Evolutionary conservation across 2,329 filamentous ascomycete species (phyloP), one percentile per base, ranked within the genome.

Genomic region (Aphanoascus verrucosus): DNA sequence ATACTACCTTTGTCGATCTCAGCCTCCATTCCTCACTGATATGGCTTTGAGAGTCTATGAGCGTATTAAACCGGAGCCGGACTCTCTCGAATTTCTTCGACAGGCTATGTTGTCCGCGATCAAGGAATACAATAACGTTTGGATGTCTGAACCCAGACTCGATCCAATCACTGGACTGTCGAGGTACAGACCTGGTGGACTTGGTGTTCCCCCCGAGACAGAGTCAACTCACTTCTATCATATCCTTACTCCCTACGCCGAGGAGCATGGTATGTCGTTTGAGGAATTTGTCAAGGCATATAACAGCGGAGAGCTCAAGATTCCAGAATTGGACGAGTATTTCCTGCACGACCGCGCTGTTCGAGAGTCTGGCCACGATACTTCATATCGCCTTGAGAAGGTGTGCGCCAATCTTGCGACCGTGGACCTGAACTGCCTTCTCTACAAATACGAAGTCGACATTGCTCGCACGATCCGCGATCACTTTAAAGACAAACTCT

Each of bases 371-470:
- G 93, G 93, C 11, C 93, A 98, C 69, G 93, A 98, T 67, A 98
- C 93, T 1, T 87, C 87, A 14, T 97, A 97, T 71, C 87, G 93
- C 15, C 77, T 98, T 17, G 93, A 97, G 71, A 84, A 82, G 45
- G 79, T 94, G 20, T 90, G 86, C 62, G 93, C 88, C 9, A 82
- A 96, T 65, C 76, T 97, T 23, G 93, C 90, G 9, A 96, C 90
- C 0, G 88, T 97, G 55, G 93, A 98, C 65, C 78, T 97, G 53
- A 97, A 98, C 72, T 93, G 89, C 28, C 77, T 95, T 31, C 75
- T 98, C 28, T 98, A 93, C 80, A 97, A 97, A 72, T 97, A 97
- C 65, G 93, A 98, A 71, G 84, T 84, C 31, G 93, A 98, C 64
- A 96, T 98, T 66, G 84, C 87, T 1, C 82, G 86, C 57, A 85